These are phyloP conservation scores for Tephrocybe sp. DNA, from an alignment of 768 basidiomycete genomes.

Conservation along the genomic window DNA sequence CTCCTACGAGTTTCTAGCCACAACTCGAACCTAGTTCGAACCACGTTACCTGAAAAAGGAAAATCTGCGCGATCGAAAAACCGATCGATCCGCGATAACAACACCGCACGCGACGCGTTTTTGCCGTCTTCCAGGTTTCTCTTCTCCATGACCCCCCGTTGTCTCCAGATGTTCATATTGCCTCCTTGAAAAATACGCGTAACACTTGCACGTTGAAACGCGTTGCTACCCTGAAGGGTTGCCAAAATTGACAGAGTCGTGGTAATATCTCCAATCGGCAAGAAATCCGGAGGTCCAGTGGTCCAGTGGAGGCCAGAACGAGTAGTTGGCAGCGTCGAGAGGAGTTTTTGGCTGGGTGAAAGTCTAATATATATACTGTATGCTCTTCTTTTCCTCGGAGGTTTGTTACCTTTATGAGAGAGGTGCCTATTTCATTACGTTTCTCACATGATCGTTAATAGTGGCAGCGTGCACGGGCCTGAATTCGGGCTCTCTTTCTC, in stretches of 20 bases:
- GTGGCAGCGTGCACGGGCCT: conserved; percentile 16
- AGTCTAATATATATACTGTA: too few species aligned
- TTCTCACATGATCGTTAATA: conserved; percentile 19
- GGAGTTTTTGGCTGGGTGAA: too few species aligned
- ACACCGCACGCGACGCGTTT: conserved; percentile 9
- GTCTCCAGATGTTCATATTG: too few species aligned
- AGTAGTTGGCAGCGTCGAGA: neutral
- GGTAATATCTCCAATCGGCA: conserved; percentile 1
- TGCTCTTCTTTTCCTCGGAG: too few species aligned
- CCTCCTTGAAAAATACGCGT: too few species aligned
- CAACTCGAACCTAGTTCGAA: too few species aligned
- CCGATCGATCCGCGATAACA: neutral
- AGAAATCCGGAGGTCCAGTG: neutral
- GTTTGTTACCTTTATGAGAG: neutral
- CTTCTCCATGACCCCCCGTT: too few species aligned
- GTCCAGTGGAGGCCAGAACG: too few species aligned
- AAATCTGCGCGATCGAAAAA: conserved; percentile 5
- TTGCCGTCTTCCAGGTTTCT: neutral
- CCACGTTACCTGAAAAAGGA: conserved; percentile 6
- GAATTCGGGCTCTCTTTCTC: conserved; percentile 14
- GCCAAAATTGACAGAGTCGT: neutral
- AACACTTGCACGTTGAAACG: too few species aligned
- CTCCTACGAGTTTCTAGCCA: too few species aligned
- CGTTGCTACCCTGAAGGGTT: too few species aligned
- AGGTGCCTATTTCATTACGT: neutral